Percentiles rank a stretch among this genome's conserved stretches.
Evolutionary conservation across 192 early-diverging fungal genomes (phyloP).

Genomic region (Jimgerdemannia flammicorona): DNA sequence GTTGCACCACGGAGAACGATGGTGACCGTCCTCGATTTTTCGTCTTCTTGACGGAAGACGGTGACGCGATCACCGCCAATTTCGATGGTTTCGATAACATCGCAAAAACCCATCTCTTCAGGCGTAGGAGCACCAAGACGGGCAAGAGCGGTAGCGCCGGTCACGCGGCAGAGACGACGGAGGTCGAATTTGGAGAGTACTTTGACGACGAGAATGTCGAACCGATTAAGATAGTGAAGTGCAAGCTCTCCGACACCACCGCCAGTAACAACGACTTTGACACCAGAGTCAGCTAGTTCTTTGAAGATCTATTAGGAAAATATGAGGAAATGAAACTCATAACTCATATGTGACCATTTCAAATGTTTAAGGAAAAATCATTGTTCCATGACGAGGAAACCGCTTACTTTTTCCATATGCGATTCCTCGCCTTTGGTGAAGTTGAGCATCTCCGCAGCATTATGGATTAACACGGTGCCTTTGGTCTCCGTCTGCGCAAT

Average conservation of each 20-base stretch:
- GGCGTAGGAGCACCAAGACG: constrained; percentile 89
- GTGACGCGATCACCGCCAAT: constrained; percentile 97
- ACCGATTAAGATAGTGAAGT: constrained; percentile 92
- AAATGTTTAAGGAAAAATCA: too few species aligned
- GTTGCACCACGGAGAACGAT: constrained; percentile 97
- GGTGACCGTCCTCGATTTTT: constrained; percentile 84
- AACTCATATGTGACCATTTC: too few species aligned
- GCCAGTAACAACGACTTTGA: constrained; percentile 91
- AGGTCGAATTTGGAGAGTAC: constrained; percentile 96
- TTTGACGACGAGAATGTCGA: constrained; percentile 84
- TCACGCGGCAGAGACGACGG: constrained; percentile 88
- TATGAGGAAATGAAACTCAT: too few species aligned
- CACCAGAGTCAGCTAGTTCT: constrained; percentile 87
- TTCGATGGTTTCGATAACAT: constrained; percentile 93
- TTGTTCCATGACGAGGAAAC: not conserved
- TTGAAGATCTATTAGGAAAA: constrained; percentile 50
- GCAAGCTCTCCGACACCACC: constrained; percentile 89
- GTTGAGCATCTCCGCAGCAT: constrained; percentile 93
- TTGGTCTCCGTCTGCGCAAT: constrained; percentile 96
- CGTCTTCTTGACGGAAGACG: constrained; percentile 93
- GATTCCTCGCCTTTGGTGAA: constrained; percentile 95
- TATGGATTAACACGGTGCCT: constrained; percentile 97
- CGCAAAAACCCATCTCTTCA: constrained; percentile 98
- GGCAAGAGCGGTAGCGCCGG: constrained; percentile 88
- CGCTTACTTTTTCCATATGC: constrained; percentile 69